phyloP scores from a whole-genome alignment of 495 filamentous ascomycete genomes.

The Penicillium odoratum region DNA sequence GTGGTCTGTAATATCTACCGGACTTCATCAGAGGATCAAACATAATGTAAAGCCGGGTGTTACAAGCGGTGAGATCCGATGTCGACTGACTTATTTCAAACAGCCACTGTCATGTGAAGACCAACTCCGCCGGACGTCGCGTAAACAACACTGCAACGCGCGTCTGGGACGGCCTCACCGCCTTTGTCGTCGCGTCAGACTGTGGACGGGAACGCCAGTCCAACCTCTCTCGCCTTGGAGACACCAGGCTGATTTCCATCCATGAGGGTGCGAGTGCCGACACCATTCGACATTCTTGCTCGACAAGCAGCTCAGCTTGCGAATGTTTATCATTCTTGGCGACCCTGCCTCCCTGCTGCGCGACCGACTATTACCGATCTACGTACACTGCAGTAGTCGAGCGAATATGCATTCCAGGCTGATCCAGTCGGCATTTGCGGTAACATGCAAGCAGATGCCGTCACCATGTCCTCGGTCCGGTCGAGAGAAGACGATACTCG shows the following conservation, averaged over 20 bases:
- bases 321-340: background rate
- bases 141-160: background rate
- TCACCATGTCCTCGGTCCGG: background rate
- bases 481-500: background rate
- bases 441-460: no score
- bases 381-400: background rate
- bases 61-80: background rate
- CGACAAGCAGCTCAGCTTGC: background rate
- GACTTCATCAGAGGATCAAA: background rate
- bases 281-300: conserved; percentile 1
- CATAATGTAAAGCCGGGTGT: background rate
- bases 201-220: background rate
- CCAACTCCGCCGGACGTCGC: background rate
- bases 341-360: background rate
- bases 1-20: background rate
- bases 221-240: background rate
- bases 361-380: background rate
- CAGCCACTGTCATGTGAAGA: background rate
- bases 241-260: background rate
- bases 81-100: background rate
- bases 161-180: background rate
- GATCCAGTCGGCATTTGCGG: no score
- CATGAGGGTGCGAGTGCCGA: background rate
- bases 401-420: background rate
- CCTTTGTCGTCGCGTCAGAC: background rate